Conservation (phyloP, 768 basidiomycete genomes). For the Agaricus sinodeliciosus region DNA sequence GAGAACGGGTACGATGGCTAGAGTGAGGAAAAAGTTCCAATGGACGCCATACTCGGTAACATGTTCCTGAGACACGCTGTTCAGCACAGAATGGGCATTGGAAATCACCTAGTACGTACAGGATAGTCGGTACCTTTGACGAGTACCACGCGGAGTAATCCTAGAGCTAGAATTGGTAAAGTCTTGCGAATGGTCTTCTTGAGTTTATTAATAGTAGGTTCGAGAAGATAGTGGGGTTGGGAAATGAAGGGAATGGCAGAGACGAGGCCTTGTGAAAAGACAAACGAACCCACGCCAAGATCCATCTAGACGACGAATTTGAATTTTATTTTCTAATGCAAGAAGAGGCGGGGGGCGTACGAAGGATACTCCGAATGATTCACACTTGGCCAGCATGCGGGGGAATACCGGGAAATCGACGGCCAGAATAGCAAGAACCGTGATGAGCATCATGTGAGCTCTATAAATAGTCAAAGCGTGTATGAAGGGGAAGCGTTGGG, state of each 20-base stretch:
- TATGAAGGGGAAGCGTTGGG: constrained; percentile 35
- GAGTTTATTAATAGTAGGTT: constrained; percentile 47
- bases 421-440: constrained; percentile 83
- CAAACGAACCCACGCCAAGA: constrained; percentile 93
- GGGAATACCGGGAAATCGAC: constrained; percentile 96
- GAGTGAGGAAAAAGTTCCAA: constrained; percentile 98
- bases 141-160: constrained; percentile 68
- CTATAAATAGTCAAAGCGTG: constrained; percentile 84
- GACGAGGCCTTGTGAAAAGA: constrained; percentile 91
- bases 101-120: constrained; percentile 36
- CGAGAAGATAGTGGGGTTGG: constrained; percentile 45
- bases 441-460: constrained; percentile 94
- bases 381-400: constrained; percentile 82
- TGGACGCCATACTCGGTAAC: constrained; percentile 94
- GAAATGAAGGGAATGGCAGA: constrained; percentile 80
- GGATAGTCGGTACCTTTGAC: constrained; percentile 96
- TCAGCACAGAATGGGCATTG: neutral
- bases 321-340: neutral
- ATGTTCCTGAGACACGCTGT: constrained; percentile 61
- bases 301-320: constrained; percentile 84
- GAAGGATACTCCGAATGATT: constrained; percentile 91
- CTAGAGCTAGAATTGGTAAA: constrained; percentile 64
- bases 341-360: constrained; percentile 38
- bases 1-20: constrained; percentile 72
- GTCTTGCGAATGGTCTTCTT: constrained; percentile 45